Base-by-base conservation (phyloP, 805 yeast genomes). In the Pichia exigua region DNA sequence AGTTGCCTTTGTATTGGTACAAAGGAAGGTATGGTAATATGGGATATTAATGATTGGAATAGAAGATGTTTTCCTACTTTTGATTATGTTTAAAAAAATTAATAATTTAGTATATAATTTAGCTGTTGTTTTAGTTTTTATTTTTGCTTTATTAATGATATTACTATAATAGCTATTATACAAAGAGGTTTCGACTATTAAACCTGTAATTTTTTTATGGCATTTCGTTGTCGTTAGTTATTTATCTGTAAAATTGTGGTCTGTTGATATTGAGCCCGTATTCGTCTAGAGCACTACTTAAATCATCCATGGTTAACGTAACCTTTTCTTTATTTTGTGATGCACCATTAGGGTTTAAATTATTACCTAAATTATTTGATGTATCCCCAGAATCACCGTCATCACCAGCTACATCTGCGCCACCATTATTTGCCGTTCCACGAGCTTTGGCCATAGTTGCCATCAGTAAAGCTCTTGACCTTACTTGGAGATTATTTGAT, bases 201-300 rank as follows among this genome's bases (percentile, higher is more conserved):
- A 30, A 28, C 30, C 30, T 28, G 10, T 28, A 28, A n/a, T n/a
- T 10, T 28, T 28, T 28, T 28, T 10, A 28, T 28, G 30, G 10
- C 13, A 6, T 28, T 28, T 6, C 30, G 10, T 28, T 6, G 12
- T 28, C 17, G 13, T 18, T 18, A 24, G 5, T 17, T 7, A 13
- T 18, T 61, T 68, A 92, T 59, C 97, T 83, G 69, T 94, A 94
- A 67, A 91, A 94, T 58, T 90, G 98, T 0, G 99, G 98, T 61
- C 97, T 78, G 56, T 84, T 79, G 5, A 94, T 81, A 61, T 94
- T 91, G 58, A 94, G 56, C 2, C 73, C 73, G 63, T 94, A 94
- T 64, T 94, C 99, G 44, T 89, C 81, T 54, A 95, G 73, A 1
- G 98, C 98, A 65, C 89, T 86, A 59, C 96, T 84, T 61, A 94